These are phyloP conservation scores for Fraxinus velutina DNA, from an alignment of 305 asterid species.

Conservation along the genomic window DNA sequence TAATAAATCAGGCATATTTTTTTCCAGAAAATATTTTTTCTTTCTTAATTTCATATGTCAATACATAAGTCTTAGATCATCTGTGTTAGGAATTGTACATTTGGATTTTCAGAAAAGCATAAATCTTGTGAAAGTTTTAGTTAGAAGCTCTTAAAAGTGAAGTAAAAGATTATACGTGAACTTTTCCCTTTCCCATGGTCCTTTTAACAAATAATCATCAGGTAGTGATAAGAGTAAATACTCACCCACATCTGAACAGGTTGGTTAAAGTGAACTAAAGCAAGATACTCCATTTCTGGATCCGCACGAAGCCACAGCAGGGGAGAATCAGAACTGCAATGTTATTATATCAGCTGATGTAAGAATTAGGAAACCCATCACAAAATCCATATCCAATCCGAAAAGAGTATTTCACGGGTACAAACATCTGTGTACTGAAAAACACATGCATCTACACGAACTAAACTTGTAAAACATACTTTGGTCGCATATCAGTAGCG, in stretches of 20 bases:
- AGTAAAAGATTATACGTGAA: background rate
- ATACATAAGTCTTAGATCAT: background rate
- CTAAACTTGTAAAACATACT: constrained; percentile 48
- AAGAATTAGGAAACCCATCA: constrained; percentile 15
- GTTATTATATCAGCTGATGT: constrained; percentile 22
- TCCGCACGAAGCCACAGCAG: constrained; percentile 96
- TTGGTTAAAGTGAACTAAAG: constrained; percentile 82
- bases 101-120: background rate
- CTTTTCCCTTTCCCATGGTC: background rate
- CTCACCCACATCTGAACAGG: constrained; percentile 99
- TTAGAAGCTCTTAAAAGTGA: background rate
- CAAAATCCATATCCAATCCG: constrained; percentile 12
- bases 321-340: constrained; percentile 91
- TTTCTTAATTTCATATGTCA: background rate
- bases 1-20: background rate
- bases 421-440: background rate
- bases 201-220: background rate
- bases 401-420: background rate
- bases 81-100: background rate
- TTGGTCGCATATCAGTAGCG: constrained; percentile 63
- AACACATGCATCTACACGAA: constrained; percentile 14
- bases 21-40: background rate
- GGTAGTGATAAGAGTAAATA: constrained; percentile 22
- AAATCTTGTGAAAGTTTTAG: background rate
- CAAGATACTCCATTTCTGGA: constrained; percentile 99